Evolutionary conservation across 108 stramenopile species (phyloP).

Genomic region (Ochromonas danica): DNA sequence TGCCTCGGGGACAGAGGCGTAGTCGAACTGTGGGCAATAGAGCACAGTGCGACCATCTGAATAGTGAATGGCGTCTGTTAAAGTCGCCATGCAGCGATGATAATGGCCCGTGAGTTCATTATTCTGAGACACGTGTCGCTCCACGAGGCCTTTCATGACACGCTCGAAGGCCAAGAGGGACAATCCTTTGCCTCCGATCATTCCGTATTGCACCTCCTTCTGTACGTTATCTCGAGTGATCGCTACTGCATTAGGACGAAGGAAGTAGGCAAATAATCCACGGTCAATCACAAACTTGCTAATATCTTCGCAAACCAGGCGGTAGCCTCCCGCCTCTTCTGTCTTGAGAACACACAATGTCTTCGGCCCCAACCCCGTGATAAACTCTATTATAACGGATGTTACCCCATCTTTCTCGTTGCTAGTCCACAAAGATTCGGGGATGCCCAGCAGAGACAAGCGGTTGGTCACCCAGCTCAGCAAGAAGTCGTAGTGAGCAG

Average conservation of each 20-base stretch:
- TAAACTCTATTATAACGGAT: slow-evolving; percentile 14
- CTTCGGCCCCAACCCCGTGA: slow-evolving; percentile 9
- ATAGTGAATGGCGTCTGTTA: slow-evolving; percentile 56
- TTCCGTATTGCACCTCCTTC: slow-evolving; percentile 49
- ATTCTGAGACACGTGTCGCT: slow-evolving; percentile 39
- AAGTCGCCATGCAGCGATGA: slow-evolving; percentile 64
- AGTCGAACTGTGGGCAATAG: slow-evolving; percentile 54
- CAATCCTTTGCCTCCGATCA: slow-evolving; percentile 37
- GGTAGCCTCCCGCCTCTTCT: neutral
- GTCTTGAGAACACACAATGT: neutral
- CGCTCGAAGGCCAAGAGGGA: slow-evolving; percentile 51
- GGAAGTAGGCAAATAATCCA: slow-evolving; percentile 38
- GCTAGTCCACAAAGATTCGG: neutral
- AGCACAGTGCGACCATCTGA: slow-evolving; percentile 62
- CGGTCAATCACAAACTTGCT: neutral
- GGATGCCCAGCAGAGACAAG: neutral
- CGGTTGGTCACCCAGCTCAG: neutral
- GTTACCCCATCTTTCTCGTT: neutral
- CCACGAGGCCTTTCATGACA: slow-evolving; percentile 55
- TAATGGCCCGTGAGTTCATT: slow-evolving; percentile 61
- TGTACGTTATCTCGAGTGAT: slow-evolving; percentile 41
- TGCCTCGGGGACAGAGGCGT: slow-evolving; percentile 35
- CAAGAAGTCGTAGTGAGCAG: neutral
- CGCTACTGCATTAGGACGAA: slow-evolving; percentile 40
- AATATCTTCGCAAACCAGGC: neutral